Conservation (phyloP, 164 flowering plant species). For the Akebia trifoliata region DNA sequence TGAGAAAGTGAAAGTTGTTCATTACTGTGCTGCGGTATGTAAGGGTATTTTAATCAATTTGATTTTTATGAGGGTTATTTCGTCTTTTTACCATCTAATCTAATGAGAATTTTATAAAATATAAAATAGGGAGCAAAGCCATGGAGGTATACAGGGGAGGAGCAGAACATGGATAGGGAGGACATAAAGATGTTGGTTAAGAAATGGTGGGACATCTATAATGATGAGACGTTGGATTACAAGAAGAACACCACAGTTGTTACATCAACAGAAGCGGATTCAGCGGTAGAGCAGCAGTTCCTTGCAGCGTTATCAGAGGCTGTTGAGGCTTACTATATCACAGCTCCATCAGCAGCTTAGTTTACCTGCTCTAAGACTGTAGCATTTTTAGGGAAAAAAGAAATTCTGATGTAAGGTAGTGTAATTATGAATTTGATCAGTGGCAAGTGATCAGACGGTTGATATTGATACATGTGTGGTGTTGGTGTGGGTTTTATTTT, state of each 20-base stretch:
- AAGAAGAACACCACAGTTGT: slow-evolving; percentile 1
- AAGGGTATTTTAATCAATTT: background rate
- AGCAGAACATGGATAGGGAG: slow-evolving; percentile 71
- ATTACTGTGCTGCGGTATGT: slow-evolving; percentile 59
- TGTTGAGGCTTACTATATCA: slow-evolving; percentile 21
- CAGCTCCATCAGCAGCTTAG: slow-evolving; percentile 54
- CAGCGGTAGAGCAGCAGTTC: slow-evolving; percentile 11
- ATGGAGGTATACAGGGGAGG: slow-evolving; percentile 82
- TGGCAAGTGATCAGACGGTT: too few relatives aligned
- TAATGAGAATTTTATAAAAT: background rate
- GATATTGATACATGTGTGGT: too few relatives aligned
- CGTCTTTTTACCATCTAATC: background rate
- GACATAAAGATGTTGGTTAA: slow-evolving; percentile 66
- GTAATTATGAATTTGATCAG: too few relatives aligned
- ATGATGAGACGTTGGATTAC: slow-evolving; percentile 55
- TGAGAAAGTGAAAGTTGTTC: slow-evolving; percentile 48
- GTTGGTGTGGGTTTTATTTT: too few relatives aligned
- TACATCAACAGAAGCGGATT: background rate
- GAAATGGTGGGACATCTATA: slow-evolving; percentile 74
- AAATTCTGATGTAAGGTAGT: too few relatives aligned
- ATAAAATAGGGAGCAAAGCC: slow-evolving; percentile 62
- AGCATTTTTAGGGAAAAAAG: too few relatives aligned
- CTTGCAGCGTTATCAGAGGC: slow-evolving; percentile 38
- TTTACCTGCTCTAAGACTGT: too few relatives aligned
- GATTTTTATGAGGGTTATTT: background rate